Evolutionary conservation across 2,329 filamentous ascomycete species (phyloP).

Genomic region (Conoideocrella luteorostrata): DNA sequence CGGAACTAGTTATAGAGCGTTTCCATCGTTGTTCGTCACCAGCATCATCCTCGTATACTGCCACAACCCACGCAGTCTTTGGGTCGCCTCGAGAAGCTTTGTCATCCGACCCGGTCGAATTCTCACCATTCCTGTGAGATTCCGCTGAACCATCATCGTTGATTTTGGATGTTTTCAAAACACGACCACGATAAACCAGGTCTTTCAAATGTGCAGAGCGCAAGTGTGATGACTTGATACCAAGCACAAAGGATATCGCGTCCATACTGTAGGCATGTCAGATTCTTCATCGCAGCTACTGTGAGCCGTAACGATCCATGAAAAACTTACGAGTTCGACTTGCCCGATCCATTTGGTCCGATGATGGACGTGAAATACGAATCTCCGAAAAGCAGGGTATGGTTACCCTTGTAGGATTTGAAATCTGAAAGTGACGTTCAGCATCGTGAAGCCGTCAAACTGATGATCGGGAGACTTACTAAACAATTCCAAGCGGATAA

Average conservation of each 20-base stretch:
- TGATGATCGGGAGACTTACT: constrained; percentile 49
- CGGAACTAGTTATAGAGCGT: constrained; percentile 81
- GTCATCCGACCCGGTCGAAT: constrained; percentile 53
- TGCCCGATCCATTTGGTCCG: constrained; percentile 97
- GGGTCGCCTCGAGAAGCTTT: constrained; percentile 72
- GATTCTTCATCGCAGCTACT: too few relatives aligned
- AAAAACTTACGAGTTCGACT: constrained; percentile 90
- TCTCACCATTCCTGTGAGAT: constrained; percentile 56
- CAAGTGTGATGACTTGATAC: constrained; percentile 97
- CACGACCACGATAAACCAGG: constrained; percentile 89
- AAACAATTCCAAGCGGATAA: constrained; percentile 88
- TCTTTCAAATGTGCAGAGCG: constrained; percentile 91
- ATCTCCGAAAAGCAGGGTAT: constrained; percentile 89
- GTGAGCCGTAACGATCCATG: too few relatives aligned
- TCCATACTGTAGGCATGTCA: constrained; percentile 67
- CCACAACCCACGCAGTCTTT: constrained; percentile 97
- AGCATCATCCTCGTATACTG: constrained; percentile 95
- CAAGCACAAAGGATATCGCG: constrained; percentile 96
- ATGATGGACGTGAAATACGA: constrained; percentile 99
- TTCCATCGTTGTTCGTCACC: constrained; percentile 96
- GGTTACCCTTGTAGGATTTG: constrained; percentile 98
- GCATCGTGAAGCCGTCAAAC: constrained; percentile 8
- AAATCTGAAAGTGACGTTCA: constrained; percentile 59
- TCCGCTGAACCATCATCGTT: constrained; percentile 80
- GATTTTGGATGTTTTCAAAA: constrained; percentile 86